phyloP scores from a whole-genome alignment of 2,329 filamentous ascomycete genomes.

The Pseudopyricularia cyperi region DNA sequence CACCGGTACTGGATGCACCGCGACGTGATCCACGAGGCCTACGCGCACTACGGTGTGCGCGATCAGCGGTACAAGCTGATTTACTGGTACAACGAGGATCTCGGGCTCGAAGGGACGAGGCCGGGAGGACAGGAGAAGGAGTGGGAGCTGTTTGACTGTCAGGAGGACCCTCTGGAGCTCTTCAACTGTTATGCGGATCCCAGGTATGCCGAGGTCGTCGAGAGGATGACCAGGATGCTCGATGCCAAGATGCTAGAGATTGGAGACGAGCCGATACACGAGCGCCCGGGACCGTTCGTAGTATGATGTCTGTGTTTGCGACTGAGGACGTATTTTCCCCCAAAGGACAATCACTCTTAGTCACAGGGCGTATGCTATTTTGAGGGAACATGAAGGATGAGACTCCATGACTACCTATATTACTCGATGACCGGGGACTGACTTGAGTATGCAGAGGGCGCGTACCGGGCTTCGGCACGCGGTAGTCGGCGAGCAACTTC shows the following conservation, averaged over 20 bases:
- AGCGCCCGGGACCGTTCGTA: neutral
- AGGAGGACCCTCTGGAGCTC: constrained; percentile 33
- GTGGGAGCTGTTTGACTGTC: constrained; percentile 41
- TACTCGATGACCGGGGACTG: neutral
- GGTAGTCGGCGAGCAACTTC: neutral
- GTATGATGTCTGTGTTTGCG: too few species aligned
- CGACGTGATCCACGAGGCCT: constrained; percentile 33
- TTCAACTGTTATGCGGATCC: constrained; percentile 30
- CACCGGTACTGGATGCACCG: constrained; percentile 45
- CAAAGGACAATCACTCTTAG: too few species aligned
- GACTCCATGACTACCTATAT: too few species aligned
- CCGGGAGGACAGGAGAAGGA: constrained; percentile 28
- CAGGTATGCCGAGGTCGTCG: constrained; percentile 21
- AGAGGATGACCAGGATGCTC: constrained; percentile 24
- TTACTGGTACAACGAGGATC: constrained; percentile 40
- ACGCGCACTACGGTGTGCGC: constrained; percentile 38
- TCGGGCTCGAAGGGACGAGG: constrained; percentile 29
- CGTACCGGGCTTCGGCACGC: neutral
- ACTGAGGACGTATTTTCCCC: too few species aligned
- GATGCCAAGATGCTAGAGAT: constrained; percentile 38
- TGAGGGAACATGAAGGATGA: too few species aligned
- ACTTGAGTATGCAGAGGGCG: neutral
- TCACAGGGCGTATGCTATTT: too few species aligned
- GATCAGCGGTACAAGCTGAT: constrained; percentile 40
- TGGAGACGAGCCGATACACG: constrained; percentile 28